These are phyloP conservation scores for Claviceps capensis DNA, from an alignment of 2,329 filamentous ascomycete genomes.

Conservation along the genomic window DNA sequence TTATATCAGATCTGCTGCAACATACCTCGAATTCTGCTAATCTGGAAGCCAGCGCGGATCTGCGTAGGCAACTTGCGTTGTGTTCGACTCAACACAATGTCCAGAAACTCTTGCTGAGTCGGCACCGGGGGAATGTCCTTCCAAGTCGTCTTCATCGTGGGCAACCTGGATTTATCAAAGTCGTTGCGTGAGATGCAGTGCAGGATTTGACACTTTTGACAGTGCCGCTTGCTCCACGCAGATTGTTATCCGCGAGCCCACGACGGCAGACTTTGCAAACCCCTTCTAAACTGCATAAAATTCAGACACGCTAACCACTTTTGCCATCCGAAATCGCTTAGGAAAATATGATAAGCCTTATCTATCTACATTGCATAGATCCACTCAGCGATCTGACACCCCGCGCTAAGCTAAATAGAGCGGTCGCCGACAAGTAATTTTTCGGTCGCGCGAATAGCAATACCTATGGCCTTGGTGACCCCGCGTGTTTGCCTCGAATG, in stretches of 20 bases:
- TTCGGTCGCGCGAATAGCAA: neutral
- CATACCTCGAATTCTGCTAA: constrained; percentile 68
- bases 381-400: neutral
- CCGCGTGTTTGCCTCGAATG: neutral
- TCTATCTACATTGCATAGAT: neutral
- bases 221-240: neutral
- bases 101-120: constrained; percentile 87
- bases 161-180: constrained; percentile 10
- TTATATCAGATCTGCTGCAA: neutral
- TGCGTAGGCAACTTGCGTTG: constrained; percentile 89
- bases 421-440: neutral
- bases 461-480: neutral
- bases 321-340: neutral
- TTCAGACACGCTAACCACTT: neutral
- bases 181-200: neutral
- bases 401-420: neutral
- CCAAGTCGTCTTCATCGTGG: constrained; percentile 49
- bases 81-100: constrained; percentile 89
- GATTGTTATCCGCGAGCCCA: neutral
- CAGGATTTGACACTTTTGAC: constrained; percentile 4
- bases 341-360: neutral
- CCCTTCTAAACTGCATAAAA: neutral
- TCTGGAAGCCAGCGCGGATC: constrained; percentile 89
- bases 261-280: neutral
- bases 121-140: constrained; percentile 79